Evolutionary conservation across 1,284 basidiomycete species (phyloP), one percentile per base, ranked within the genome.

Genomic region (Stygiomarasmius scandens): DNA sequence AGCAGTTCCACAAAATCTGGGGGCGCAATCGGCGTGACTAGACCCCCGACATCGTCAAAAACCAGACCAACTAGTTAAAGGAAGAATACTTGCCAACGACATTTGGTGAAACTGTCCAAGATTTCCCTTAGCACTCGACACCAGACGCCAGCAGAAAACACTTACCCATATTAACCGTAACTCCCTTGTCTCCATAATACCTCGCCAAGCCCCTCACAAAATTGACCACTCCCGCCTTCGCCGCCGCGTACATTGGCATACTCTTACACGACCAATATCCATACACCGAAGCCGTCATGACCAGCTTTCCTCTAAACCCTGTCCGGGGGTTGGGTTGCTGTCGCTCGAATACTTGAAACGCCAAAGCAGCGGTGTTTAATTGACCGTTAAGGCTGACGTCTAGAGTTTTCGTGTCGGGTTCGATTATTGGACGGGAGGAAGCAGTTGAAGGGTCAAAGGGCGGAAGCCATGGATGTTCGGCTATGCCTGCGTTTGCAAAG

Each of bases 301-400:
- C 59, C 22, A 66, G 45, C 32, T 64, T 66, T 8, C 64, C 64
- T n/a, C 60, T 54, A 51, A 66, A 66, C 2, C 64, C 64, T n/a
- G 56, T 56, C 22, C 55, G 59, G 49, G 29, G 6, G 50, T 62
- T 63, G 11, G 32, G 49, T 3, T 60, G 57, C 47, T 66, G 64
- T 11, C 64, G 56, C 54, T 66, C 64, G 48, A 66, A 64, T 4
- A 61, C 61, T 38, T 66, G 64, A 5, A 66, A 49, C 9, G 63
- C 64, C 14, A 66, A 55, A 43, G 64, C 52, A 2, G 64, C 62
- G 20, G 64, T 66, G 52, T 64, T 56, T 10, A 66, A 48, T 27
- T 64, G 62, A 10, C 63, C 64, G 22, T 47, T 60, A 11, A 66
- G 55, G 38, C 63, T 57, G 29, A 64, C 58, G 20, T 62, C 48